Base-by-base conservation (phyloP, 345 rosid genomes). In the Raphanus sativus region DNA sequence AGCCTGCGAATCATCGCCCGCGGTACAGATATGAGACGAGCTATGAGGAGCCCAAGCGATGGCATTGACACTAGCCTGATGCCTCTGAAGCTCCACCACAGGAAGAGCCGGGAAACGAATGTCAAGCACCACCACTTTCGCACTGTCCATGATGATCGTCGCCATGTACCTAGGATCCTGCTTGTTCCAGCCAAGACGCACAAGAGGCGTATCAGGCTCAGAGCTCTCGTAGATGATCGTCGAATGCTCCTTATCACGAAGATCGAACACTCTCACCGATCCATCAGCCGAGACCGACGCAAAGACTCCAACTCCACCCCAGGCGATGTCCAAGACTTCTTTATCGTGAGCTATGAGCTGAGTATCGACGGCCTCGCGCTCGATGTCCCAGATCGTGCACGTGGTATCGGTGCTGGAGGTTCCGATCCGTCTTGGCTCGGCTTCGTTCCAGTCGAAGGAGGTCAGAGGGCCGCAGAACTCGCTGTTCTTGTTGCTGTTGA, bases 41-140 rank as follows among this genome's bases (percentile, higher is more conserved):
- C 97, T 92, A 55, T 92, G 98, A 0, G 98, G 98, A n/a, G 98
- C 98, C 98, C 98, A 94, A 8, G 98, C 98, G 2, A 92, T 87
- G 0, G 98, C 98, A 71, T 94, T 94, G 8, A 92, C 98, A 28
- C 96, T 87, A 1, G 95, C 88, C 29, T 89, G 96, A 77, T 94
- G 98, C 71, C 98, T 74, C 84, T 94, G 98, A 83, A 94, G 82
- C 83, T 94, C 98, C 25, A 90, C 98, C 0, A 94, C 98, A 0
- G 98, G 98, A 6, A 89, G 86, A 1, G 98, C 93, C 0, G 98
- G 98, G 69, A 84, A 92, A 72, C 98, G 97, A 66, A 94, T 94
- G 76, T 94, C 98, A 0, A 94, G 78, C 40, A 94, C 95, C 0
- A 48, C 55, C 2, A 48, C 55, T 4, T 48, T 48, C 1, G 55